Percentiles rank a stretch among this genome's conserved stretches.
These are phyloP conservation scores for Salicornia ramosissima DNA, from an alignment of 148 eudicot species.

Conservation along the genomic window DNA sequence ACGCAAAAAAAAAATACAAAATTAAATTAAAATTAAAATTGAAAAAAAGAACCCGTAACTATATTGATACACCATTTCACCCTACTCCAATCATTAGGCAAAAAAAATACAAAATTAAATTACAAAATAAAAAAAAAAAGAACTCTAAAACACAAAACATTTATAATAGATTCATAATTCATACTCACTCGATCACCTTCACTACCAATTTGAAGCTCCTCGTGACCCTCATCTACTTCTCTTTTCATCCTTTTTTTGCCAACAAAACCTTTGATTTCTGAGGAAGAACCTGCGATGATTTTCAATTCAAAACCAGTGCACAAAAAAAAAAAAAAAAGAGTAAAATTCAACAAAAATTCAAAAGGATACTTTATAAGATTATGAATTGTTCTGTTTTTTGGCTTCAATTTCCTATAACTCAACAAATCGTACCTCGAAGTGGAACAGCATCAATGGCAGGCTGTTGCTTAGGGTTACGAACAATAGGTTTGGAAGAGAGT, in stretches of 20 bases:
- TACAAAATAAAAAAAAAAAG: too few relatives aligned
- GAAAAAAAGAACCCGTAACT: too few relatives aligned
- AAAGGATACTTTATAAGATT: neutral
- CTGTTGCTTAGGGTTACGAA: slow-evolving; percentile 10
- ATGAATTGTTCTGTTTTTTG: neutral
- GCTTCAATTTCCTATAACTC: too few relatives aligned
- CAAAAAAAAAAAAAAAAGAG: too few relatives aligned
- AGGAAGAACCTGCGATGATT: slow-evolving; percentile 9
- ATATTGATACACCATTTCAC: too few relatives aligned
- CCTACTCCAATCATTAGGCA: neutral
- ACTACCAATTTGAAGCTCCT: slow-evolving; percentile 5
- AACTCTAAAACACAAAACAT: neutral
- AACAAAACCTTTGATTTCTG: slow-evolving; percentile 15
- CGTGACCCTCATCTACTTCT: slow-evolving; percentile 12
- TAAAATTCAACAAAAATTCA: neutral
- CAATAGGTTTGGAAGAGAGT: slow-evolving; percentile 15
- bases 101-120: neutral
- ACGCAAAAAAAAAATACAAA: too few relatives aligned
- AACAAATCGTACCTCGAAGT: neutral
- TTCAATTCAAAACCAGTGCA: slow-evolving; percentile 1
- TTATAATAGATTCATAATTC: too few relatives aligned
- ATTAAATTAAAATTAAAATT: too few relatives aligned
- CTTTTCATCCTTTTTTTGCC: slow-evolving; percentile 33
- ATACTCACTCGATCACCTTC: slow-evolving; percentile 15
- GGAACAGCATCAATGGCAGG: neutral